Conservation (phyloP, 345 rosid genomes). For the Hevea brasiliensis region DNA sequence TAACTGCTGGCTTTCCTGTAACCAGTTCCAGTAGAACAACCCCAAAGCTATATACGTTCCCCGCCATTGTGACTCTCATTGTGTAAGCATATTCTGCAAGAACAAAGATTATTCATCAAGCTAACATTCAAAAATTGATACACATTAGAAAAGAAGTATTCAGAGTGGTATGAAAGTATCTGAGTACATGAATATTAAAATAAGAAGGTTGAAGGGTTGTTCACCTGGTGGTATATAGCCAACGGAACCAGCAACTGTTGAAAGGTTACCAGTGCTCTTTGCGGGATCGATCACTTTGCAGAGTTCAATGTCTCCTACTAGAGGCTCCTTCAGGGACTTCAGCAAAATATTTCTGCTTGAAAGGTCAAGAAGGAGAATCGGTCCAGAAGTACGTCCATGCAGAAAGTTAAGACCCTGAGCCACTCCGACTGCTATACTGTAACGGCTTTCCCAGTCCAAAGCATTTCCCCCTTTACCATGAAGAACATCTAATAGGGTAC, state of each 20-base stretch:
- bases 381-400: slow-evolving; percentile 61
- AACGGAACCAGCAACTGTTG: slow-evolving; percentile 80
- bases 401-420: slow-evolving; percentile 85
- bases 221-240: slow-evolving; percentile 90
- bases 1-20: slow-evolving; percentile 75
- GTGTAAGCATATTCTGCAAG: slow-evolving; percentile 87
- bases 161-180: background rate
- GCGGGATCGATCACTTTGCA: slow-evolving; percentile 81
- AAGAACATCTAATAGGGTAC: slow-evolving; percentile 59
- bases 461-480: slow-evolving; percentile 46
- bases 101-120: background rate
- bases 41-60: slow-evolving; percentile 81
- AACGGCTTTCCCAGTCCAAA: slow-evolving; percentile 85
- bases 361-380: slow-evolving; percentile 75
- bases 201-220: slow-evolving; percentile 3
- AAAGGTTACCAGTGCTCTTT: slow-evolving; percentile 80
- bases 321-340: slow-evolving; percentile 73
- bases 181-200: background rate
- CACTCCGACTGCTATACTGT: slow-evolving; percentile 75
- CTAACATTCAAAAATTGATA: background rate
- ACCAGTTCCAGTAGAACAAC: slow-evolving; percentile 75
- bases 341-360: slow-evolving; percentile 74
- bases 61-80: slow-evolving; percentile 84
- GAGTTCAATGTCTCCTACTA: slow-evolving; percentile 82
- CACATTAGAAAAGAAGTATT: background rate